Percentiles rank a stretch among this genome's conserved stretches.
phyloP scores from a whole-genome alignment of 306 rosid genomes.

The Quercus rubra region DNA sequence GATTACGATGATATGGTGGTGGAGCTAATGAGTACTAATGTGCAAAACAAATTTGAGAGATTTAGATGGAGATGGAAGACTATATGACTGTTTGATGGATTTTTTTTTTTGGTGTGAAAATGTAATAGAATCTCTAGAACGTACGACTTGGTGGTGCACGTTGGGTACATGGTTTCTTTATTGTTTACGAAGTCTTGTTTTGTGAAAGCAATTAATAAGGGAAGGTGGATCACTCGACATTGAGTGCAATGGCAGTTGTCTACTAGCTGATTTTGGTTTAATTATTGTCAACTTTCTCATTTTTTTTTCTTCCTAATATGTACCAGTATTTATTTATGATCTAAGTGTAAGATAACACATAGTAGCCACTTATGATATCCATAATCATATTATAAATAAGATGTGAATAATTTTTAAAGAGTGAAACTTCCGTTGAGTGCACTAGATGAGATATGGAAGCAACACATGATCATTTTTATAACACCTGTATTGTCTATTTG shows the following conservation, averaged over 20 bases:
- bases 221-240: constrained; percentile 22
- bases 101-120: background rate
- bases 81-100: background rate
- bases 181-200: constrained; percentile 28
- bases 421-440: too few relatives aligned
- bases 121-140: constrained; percentile 29
- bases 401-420: too few relatives aligned
- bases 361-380: constrained; percentile 20
- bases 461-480: too few relatives aligned
- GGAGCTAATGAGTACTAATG: background rate
- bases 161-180: constrained; percentile 30
- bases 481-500: too few relatives aligned
- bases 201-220: constrained; percentile 35
- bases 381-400: too few relatives aligned
- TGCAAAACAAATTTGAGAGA: background rate
- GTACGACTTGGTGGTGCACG: constrained; percentile 35
- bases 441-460: too few relatives aligned
- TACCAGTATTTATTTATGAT: too few relatives aligned
- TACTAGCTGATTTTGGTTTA: background rate
- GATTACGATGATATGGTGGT: background rate
- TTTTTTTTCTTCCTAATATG: background rate
- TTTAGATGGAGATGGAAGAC: background rate
- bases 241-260: background rate
- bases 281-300: background rate
- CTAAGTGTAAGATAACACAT: too few relatives aligned